Conservation (phyloP, 139 green algal species). For the Coelastrella sp. region DNA sequence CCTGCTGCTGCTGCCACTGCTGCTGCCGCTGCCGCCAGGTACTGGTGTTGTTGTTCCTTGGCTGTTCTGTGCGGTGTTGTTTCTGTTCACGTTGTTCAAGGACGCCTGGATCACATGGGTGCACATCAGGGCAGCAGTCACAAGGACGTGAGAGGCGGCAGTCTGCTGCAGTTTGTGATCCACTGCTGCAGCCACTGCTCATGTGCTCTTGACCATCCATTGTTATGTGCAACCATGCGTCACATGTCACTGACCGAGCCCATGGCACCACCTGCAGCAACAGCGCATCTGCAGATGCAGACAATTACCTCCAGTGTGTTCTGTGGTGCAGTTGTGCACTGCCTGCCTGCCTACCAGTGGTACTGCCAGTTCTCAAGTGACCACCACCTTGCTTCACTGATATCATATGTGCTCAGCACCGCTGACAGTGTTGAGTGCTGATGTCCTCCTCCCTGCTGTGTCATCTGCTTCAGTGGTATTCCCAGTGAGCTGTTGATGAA, state of each 20-base stretch:
- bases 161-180: neutral
- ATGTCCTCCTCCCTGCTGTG: neutral
- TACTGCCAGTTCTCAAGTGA: no score
- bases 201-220: no score
- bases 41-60: neutral
- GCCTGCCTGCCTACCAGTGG: no score
- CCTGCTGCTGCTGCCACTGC: neutral
- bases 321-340: no score
- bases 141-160: neutral
- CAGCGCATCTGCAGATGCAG: no score
- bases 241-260: no score
- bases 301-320: no score
- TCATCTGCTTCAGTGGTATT: neutral
- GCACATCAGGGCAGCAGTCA: neutral
- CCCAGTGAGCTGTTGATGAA: conserved; percentile 44
- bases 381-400: no score
- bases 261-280: no score
- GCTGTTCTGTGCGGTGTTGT: conserved; percentile 22
- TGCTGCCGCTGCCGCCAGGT: neutral
- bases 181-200: no score
- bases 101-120: conserved; percentile 19
- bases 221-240: no score
- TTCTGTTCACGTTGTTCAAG: conserved; percentile 7
- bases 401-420: neutral
- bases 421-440: neutral